Base-by-base conservation (phyloP, 2,329 filamentous ascomycete genomes). In the Phoma sp. region DNA sequence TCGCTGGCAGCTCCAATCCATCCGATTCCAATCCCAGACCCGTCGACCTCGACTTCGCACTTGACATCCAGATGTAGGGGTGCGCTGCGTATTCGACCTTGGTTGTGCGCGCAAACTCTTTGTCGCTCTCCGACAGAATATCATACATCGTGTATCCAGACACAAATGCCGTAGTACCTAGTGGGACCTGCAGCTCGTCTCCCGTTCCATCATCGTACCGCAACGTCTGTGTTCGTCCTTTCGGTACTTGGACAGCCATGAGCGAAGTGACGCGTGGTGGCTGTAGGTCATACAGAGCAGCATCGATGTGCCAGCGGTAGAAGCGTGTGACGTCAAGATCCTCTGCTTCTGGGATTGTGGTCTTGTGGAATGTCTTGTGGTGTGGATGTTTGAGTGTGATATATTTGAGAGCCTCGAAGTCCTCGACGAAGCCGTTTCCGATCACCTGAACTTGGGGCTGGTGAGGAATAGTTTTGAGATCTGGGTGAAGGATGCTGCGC, bases 381-480 rank as follows among this genome's bases (percentile, higher is more conserved):
- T 93, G 90, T 6, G 90, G 90, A 68, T 93, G 90, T 51, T 84
- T 84, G 29, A 93, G 82, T 31, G 78, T 84, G 59, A 92, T 82
- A 69, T 92, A 80, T 62, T 82, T 76, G 9, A 93, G 77, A 0
- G 89, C 90, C 70, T 92, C 89, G 64, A 91, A 92, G 29, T 84
- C 82, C 1, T 82, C 72, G 1, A 93, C 82, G 41, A 84, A 82
- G 5, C 90, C 90, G 67, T 93, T 91, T 36, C 90, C 90, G 57
- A 93, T 92, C 50, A 92, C 86, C 68, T 93, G 90, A 1, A 91
- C 88, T 71, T 93, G 89, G 0, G 90, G 88, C 71, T 93, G 90
- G 64, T 91, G 87, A 0, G 90, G 89, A 37, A 93, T 85, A 0
- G 90, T 92, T 78, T 92, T 92, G 17, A 93, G 81, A 64, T 93